Conservation (phyloP, 345 rosid species). For the Rhodamnia argentea region DNA sequence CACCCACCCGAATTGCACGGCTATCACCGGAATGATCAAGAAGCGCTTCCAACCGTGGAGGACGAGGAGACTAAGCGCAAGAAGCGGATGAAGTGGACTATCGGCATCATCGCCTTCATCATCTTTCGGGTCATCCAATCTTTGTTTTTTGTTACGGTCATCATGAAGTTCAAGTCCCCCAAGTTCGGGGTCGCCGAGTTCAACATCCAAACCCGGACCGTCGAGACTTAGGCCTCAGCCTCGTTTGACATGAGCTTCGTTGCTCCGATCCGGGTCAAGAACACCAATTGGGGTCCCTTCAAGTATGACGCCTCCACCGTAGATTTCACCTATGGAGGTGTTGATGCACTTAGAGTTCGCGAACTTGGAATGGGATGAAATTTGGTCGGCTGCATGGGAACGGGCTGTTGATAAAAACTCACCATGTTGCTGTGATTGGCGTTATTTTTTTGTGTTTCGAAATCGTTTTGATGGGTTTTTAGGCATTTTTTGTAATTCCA, state of each 20-base stretch:
- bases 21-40: neutral
- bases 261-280: slow-evolving; percentile 1
- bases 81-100: slow-evolving; percentile 7
- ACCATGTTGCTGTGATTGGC: too few species aligned
- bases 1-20: neutral
- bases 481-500: too few species aligned
- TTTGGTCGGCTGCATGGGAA: too few species aligned
- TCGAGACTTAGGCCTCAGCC: neutral
- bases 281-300: slow-evolving; percentile 4
- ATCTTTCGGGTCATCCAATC: slow-evolving; percentile 4
- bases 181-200: slow-evolving; percentile 4
- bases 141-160: slow-evolving; percentile 1
- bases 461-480: too few species aligned
- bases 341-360: too few species aligned
- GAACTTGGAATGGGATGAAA: too few species aligned
- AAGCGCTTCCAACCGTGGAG: neutral
- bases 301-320: neutral
- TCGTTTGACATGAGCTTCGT: neutral
- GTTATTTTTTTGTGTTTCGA: too few species aligned
- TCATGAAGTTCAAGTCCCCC: slow-evolving; percentile 7
- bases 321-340: neutral
- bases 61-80: neutral
- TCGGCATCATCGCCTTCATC: slow-evolving; percentile 1
- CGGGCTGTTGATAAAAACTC: too few species aligned
- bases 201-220: neutral